A percentile compares a stretch with the other conserved stretches of the same genome.
Evolutionary conservation across 164 flowering plant species (phyloP).

Genomic region (Kalanchoe fedtschenkoi): DNA sequence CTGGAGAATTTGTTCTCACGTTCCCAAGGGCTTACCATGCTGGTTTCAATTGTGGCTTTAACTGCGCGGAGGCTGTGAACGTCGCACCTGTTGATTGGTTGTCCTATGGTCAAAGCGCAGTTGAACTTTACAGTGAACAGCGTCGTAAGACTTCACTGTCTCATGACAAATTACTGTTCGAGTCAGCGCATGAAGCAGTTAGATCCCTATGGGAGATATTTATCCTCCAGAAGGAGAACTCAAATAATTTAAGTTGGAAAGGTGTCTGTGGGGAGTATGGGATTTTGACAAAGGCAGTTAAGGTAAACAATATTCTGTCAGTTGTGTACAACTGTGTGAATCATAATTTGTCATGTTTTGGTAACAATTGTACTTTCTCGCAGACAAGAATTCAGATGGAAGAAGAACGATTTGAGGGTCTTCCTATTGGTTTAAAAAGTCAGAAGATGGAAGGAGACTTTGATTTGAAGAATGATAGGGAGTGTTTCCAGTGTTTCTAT

Average conservation of each 20-base stretch:
- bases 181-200: slow-evolving; percentile 44
- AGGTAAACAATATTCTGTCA: slow-evolving; percentile 29
- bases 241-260: slow-evolving; percentile 41
- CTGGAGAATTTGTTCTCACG: slow-evolving; percentile 77
- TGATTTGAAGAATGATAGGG: slow-evolving; percentile 51
- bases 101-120: slow-evolving; percentile 63
- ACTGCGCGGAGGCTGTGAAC: slow-evolving; percentile 83
- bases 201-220: slow-evolving; percentile 38
- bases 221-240: slow-evolving; percentile 24
- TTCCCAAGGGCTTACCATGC: slow-evolving; percentile 78
- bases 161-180: slow-evolving; percentile 60
- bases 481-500: slow-evolving; percentile 59
- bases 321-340: neutral
- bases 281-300: slow-evolving; percentile 46
- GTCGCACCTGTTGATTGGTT: slow-evolving; percentile 83
- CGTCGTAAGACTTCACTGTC: slow-evolving; percentile 60
- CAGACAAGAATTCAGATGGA: slow-evolving; percentile 62
- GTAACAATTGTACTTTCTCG: too few species aligned
- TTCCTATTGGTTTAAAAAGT: slow-evolving; percentile 30
- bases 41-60: slow-evolving; percentile 78
- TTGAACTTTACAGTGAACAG: slow-evolving; percentile 61
- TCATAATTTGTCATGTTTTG: neutral
- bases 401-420: slow-evolving; percentile 30
- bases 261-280: slow-evolving; percentile 58
- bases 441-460: slow-evolving; percentile 57